Base-by-base conservation (phyloP, 345 rosid genomes). In the Euphorbia lathyris region DNA sequence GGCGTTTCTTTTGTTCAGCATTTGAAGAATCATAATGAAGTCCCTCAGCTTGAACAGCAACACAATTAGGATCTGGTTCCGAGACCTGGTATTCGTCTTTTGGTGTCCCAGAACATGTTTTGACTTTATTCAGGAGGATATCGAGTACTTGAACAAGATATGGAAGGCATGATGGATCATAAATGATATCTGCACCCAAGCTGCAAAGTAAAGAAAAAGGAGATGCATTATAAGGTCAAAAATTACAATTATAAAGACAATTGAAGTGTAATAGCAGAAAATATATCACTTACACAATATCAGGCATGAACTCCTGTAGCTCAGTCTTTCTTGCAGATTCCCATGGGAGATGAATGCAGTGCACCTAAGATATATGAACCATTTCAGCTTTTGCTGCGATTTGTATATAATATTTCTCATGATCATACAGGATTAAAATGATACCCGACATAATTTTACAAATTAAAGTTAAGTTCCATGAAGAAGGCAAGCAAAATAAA, bases 181-280 rank as follows among this genome's bases (percentile, higher is more conserved):
- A 93, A 57, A 91, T 84, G 58, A 93, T 83, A 72, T 91, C 96
- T 43, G 96, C 98, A 7, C 96, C 97, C 71, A 93, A 70, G 74
- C 97, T 87, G 84, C 66, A 77, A 62, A 47, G 7, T 34, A 34
- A 38, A 14, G 32, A 65, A 3, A 38, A 57, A 51, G 23, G 8
- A 14, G 59, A 26, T 7, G 64, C 69, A 70, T n/a, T 5, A 51
- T 23, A 22, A 29, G 34, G 25, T 10, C 1, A 20, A 36, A 17
- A 43, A n/a, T 27, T 45, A 36, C 19, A 42, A 7, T 14, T 9
- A n/a, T 34, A 1, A 42, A 14, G 20, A 59, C 2, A 50, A 36
- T 22, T 48, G 9, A 50, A 7, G 13, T 11, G 70, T 16, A 63
- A 20, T 23, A 63, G 52, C 52, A 20, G 70, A 47, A 19, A 52